Evolutionary conservation across 164 flowering plant species (phyloP).

Genomic region (Sedum album): DNA sequence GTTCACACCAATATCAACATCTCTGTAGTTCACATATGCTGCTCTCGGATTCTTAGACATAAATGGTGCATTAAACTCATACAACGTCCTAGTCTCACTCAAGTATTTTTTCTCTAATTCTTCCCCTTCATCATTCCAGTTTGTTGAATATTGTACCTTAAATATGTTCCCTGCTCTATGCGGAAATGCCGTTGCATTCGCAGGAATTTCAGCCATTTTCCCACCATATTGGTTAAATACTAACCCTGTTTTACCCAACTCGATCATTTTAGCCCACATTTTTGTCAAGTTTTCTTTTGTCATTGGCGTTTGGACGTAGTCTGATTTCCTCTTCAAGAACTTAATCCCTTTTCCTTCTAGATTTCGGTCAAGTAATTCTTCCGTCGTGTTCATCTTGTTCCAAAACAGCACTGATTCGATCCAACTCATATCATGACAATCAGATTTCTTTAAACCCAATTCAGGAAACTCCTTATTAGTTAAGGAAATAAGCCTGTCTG

Average conservation of each 20-base stretch:
- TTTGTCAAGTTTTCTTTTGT: background rate
- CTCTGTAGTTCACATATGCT: constrained; percentile 18
- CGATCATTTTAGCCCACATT: constrained; percentile 6
- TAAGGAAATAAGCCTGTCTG: background rate
- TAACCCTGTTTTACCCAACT: background rate
- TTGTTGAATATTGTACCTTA: background rate
- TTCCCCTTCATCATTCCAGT: background rate
- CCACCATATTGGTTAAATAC: constrained; percentile 7
- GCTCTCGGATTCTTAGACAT: constrained; percentile 12
- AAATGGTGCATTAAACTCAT: background rate
- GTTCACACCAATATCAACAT: constrained; percentile 15
- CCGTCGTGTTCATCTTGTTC: constrained; percentile 11
- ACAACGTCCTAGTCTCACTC: background rate
- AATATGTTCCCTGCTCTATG: constrained; percentile 10
- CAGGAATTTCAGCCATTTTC: constrained; percentile 7
- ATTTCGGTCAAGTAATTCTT: constrained; percentile 13
- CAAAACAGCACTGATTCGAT: constrained; percentile 15
- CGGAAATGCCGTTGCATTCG: background rate
- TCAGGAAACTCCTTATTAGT: constrained; percentile 7
- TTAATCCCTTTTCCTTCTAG: constrained; percentile 1
- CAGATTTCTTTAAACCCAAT: background rate
- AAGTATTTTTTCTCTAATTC: background rate
- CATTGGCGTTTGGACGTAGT: constrained; percentile 4
- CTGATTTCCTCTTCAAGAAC: constrained; percentile 16
- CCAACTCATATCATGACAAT: constrained; percentile 10